These are phyloP conservation scores for Emericellopsis atlantica DNA, from an alignment of 2,329 filamentous ascomycete species.

Conservation along the genomic window DNA sequence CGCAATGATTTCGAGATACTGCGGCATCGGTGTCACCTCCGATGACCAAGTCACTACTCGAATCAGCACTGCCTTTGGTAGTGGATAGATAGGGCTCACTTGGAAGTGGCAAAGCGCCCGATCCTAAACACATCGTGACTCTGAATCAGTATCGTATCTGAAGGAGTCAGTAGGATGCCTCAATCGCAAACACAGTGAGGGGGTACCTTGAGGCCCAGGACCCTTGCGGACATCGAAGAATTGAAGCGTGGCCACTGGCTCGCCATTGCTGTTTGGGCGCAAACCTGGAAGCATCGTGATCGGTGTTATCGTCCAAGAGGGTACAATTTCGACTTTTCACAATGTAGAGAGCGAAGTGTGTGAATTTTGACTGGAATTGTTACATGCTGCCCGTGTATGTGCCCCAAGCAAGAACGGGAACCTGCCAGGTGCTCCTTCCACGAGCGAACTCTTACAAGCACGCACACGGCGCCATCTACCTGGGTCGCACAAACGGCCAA, in stretches of 20 bases:
- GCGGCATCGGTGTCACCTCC: slow-evolving; percentile 17
- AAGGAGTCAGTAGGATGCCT: no score
- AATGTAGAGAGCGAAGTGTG: no score
- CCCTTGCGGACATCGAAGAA: slow-evolving; percentile 1
- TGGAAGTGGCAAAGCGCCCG: slow-evolving; percentile 19
- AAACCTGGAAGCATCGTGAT: no score
- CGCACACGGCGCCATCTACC: no score
- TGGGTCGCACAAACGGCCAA: no score
- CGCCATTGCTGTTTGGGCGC: not conserved
- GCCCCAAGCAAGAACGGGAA: no score
- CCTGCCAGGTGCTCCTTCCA: no score
- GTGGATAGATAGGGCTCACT: slow-evolving; percentile 9
- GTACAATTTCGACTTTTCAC: no score
- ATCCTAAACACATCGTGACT: slow-evolving; percentile 17
- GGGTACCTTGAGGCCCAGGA: not conserved
- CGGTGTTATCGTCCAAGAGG: no score
- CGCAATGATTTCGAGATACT: slow-evolving; percentile 41
- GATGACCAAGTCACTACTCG: slow-evolving; percentile 23
- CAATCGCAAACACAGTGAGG: not conserved
- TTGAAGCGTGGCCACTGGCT: not conserved
- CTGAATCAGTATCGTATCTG: not conserved
- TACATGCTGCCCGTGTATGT: no score
- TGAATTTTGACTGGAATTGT: no score
- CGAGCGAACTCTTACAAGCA: no score
- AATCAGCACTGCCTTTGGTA: slow-evolving; percentile 1